Evolutionary conservation across 768 basidiomycete species (phyloP), one percentile per base, ranked within the genome.

Genomic region (Lactifluus pinguis): DNA sequence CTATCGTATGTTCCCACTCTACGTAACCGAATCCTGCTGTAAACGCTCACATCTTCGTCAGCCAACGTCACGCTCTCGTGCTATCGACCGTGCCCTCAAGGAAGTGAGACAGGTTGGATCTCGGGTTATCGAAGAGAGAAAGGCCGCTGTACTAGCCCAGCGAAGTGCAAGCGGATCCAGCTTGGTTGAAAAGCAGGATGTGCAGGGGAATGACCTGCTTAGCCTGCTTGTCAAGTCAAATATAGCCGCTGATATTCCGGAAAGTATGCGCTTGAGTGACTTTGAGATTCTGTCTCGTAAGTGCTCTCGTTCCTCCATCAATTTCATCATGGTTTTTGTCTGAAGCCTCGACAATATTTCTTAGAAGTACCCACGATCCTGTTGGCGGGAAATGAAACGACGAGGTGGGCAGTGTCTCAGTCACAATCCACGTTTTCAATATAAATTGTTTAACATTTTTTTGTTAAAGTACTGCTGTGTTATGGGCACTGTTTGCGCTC

Each of bases 101-200:
- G 79, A 75, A 0, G 84, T 84, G 74, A 58, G 66, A 14, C 73
- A 77, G 10, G 80, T 87, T 51, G 85, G 82, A 8, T 68, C 67
- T 15, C 72, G 32, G 32, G 6, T 34, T 34, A 34, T 34, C 32
- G 32, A 34, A 34, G 32, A 34, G 32, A 34, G 32, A 9, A 34
- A 34, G 9, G 32, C 32, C 3, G 32, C 32, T 9, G 32, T 9
- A 34, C 32, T 34, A 9, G 57, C 59, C 19, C 62, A 57, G 30
- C 29, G 21, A 34, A 36, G 19, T 42, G 25, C 25, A 8, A 17
- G 34, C 32, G 58, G 39, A 10, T 45, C 54, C 3, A 56, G 52
- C 19, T 32, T 30, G 1, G 53, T 65, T 11, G 67, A 48, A 30
- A 57, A 54, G 54, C 60, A 65, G 17, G 53, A 66, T 32, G 51